phyloP scores from a whole-genome alignment of 352 stramenopile genomes.

The Phytophthora colocasiae region DNA sequence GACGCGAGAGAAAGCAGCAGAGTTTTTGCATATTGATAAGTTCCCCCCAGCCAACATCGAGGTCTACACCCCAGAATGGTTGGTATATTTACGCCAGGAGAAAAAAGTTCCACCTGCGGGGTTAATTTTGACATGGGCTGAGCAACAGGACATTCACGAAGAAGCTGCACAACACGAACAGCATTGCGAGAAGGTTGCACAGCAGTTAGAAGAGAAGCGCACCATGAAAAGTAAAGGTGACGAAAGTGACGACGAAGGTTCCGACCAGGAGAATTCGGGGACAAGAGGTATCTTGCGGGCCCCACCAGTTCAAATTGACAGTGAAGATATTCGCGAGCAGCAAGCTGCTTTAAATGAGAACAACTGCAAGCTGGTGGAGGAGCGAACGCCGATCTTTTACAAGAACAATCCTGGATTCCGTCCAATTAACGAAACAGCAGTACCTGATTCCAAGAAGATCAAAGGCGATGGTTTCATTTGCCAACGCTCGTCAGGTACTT shows the following conservation, averaged over 20 bases:
- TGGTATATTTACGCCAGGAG: conserved; percentile 58
- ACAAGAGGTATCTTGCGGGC: conserved; percentile 53
- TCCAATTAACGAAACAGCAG: conserved; percentile 44
- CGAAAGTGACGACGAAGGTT: conserved; percentile 59
- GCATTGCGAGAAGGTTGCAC: conserved; percentile 31
- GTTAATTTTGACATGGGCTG: conserved; percentile 46
- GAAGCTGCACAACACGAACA: conserved; percentile 38
- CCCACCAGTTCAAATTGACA: conserved; percentile 42
- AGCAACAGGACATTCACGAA: conserved; percentile 41
- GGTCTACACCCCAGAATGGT: conserved; percentile 69
- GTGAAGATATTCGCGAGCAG: conserved; percentile 44
- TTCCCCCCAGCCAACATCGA: conserved; percentile 47
- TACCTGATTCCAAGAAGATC: conserved; percentile 39
- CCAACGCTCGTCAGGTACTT: conserved; percentile 73
- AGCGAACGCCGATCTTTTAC: conserved; percentile 74
- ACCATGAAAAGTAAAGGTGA: conserved; percentile 20
- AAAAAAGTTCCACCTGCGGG: conserved; percentile 42
- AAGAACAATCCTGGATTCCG: conserved; percentile 76
- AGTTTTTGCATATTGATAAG: conserved; percentile 36
- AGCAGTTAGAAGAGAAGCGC: conserved; percentile 20
- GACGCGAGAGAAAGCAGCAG: conserved; percentile 39
- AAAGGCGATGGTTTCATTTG: conserved; percentile 72
- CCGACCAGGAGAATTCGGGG: conserved; percentile 44
- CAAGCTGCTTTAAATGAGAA: conserved; percentile 55
- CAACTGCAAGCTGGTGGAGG: conserved; percentile 63